A percentile compares a stretch with the other conserved stretches of the same genome.
phyloP scores from a whole-genome alignment of 805 yeast genomes.

The Brettanomyces bruxellensis region DNA sequence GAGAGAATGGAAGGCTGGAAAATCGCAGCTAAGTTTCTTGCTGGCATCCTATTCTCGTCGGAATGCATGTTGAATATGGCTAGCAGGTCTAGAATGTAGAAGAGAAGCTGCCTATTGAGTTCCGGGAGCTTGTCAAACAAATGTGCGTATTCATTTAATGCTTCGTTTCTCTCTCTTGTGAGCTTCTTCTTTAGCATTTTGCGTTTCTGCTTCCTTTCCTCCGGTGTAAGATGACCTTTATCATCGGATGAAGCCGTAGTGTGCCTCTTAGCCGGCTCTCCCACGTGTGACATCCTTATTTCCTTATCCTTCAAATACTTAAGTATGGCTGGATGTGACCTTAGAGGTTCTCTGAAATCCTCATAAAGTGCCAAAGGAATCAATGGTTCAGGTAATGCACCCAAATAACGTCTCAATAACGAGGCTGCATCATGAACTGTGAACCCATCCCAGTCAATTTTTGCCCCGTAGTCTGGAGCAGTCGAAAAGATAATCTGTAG shows the following conservation, averaged over 20 bases:
- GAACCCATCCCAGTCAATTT: slow-evolving; percentile 84
- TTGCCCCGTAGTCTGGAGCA: slow-evolving; percentile 86
- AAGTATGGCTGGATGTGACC: slow-evolving; percentile 53
- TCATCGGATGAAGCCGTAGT: not conserved
- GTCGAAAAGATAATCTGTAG: slow-evolving; percentile 75
- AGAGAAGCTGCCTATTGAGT: slow-evolving; percentile 71
- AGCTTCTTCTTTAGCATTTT: slow-evolving; percentile 45
- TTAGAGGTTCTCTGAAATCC: slow-evolving; percentile 67
- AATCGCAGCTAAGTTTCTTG: slow-evolving; percentile 87
- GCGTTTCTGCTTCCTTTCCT: slow-evolving; percentile 28
- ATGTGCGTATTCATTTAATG: slow-evolving; percentile 61
- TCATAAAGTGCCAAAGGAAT: slow-evolving; percentile 74
- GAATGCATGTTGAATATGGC: slow-evolving; percentile 78
- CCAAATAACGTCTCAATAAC: slow-evolving; percentile 73
- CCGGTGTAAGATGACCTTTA: slow-evolving; percentile 13
- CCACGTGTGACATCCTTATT: slow-evolving; percentile 9
- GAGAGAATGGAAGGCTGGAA: slow-evolving; percentile 95
- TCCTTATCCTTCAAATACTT: slow-evolving; percentile 54
- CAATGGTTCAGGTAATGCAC: slow-evolving; percentile 85
- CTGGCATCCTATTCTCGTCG: slow-evolving; percentile 79
- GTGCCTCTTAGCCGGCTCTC: not conserved
- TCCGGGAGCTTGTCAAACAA: slow-evolving; percentile 65
- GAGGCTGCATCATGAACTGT: slow-evolving; percentile 97
- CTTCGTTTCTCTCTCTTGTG: slow-evolving; percentile 55
- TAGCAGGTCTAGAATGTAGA: slow-evolving; percentile 78